Evolutionary conservation across 1,139 yeast species (phyloP).

Genomic region (Taiozyma onychis): DNA sequence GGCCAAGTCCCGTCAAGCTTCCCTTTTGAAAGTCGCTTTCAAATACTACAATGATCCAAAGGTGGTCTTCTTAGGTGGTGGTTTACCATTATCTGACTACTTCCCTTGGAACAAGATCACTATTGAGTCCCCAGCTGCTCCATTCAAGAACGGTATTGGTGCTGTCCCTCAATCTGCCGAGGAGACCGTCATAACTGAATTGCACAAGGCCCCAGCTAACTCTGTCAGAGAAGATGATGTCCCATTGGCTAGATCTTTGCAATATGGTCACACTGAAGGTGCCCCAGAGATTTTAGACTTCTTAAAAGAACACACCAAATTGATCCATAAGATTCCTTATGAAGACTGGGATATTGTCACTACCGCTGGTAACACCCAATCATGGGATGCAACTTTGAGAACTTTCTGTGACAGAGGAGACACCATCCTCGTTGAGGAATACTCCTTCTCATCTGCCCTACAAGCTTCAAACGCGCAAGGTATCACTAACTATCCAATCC

Average conservation of each 20-base stretch:
- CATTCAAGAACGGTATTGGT: slow-evolving; percentile 71
- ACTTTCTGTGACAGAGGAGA: slow-evolving; percentile 77
- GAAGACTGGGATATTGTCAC: slow-evolving; percentile 59
- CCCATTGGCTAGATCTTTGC: slow-evolving; percentile 80
- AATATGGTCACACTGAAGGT: slow-evolving; percentile 85
- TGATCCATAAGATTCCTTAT: slow-evolving; percentile 56
- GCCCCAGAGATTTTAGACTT: slow-evolving; percentile 62
- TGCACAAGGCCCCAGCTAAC: slow-evolving; percentile 37
- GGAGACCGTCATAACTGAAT: slow-evolving; percentile 34
- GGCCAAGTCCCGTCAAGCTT: slow-evolving; percentile 68
- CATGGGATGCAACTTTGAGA: slow-evolving; percentile 81
- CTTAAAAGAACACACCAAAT: slow-evolving; percentile 70
- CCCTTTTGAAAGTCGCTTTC: slow-evolving; percentile 82
- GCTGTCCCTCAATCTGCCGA: slow-evolving; percentile 49
- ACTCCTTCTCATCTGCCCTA: slow-evolving; percentile 73
- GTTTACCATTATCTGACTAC: slow-evolving; percentile 82
- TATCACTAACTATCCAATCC: slow-evolving; percentile 60
- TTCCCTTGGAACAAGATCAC: slow-evolving; percentile 82
- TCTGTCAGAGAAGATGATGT: slow-evolving; percentile 46
- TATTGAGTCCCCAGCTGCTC: slow-evolving; percentile 70
- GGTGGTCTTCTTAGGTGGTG: slow-evolving; percentile 90
- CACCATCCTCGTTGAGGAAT: slow-evolving; percentile 72
- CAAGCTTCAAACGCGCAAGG: slow-evolving; percentile 76
- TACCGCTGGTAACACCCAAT: slow-evolving; percentile 80
- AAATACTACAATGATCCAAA: slow-evolving; percentile 69